Evolutionary conservation across 2,329 filamentous ascomycete species (phyloP).

Genomic region (Beauveria sp.): DNA sequence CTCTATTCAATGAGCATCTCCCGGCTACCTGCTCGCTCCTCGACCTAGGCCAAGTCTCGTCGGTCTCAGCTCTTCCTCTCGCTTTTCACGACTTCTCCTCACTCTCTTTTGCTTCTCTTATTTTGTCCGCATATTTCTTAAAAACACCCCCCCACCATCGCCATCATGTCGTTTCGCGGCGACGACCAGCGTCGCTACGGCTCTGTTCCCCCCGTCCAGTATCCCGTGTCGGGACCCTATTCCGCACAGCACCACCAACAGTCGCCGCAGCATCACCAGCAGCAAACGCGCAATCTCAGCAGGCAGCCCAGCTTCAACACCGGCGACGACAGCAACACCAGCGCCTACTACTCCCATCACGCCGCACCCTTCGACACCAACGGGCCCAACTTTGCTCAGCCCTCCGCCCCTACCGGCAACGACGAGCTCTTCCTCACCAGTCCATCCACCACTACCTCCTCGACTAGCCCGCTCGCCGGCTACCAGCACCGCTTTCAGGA

Average conservation of each 20-base stretch:
- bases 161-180: slow-evolving; percentile 55
- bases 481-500: slow-evolving; percentile 46
- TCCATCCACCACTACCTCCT: slow-evolving; percentile 28
- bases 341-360: slow-evolving; percentile 40
- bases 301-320: slow-evolving; percentile 67
- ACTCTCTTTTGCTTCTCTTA: not conserved
- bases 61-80: not conserved
- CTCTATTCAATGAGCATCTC: slow-evolving; percentile 3
- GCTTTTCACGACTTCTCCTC: not conserved
- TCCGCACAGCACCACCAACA: slow-evolving; percentile 18
- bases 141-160: not conserved
- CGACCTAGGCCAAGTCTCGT: not conserved
- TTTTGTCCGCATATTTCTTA: not conserved
- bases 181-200: slow-evolving; percentile 58
- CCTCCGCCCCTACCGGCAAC: slow-evolving; percentile 22
- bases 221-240: slow-evolving; percentile 40
- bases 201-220: slow-evolving; percentile 59
- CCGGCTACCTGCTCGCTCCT: not conserved
- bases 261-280: slow-evolving; percentile 18
- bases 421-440: slow-evolving; percentile 60
- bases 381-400: slow-evolving; percentile 14
- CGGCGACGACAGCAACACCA: slow-evolving; percentile 53
- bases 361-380: slow-evolving; percentile 19
- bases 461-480: slow-evolving; percentile 35
- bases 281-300: slow-evolving; percentile 28